Evolutionary conservation across 768 basidiomycete species (phyloP), one percentile per base, ranked within the genome.

Genomic region (Termitomyces sp.): DNA sequence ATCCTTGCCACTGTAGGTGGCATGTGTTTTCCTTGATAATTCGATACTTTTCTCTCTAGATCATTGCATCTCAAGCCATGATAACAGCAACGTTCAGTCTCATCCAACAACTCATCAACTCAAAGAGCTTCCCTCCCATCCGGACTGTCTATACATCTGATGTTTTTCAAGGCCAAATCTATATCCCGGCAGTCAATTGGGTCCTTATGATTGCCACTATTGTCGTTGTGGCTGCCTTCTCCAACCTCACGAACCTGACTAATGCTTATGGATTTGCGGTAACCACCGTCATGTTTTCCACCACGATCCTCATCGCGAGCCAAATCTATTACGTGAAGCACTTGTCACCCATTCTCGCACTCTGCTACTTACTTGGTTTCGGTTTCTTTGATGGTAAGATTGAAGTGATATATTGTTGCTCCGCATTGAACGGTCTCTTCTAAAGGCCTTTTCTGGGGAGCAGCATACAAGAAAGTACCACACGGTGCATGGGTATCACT

Each of bases 401-500:
- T 18, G 18, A 2, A 30, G 2, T 48, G 5, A 33, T 18, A 39
- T n/a, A 15, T 57, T 41, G 31, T 31, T 39, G 16, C 56, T 48
- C 18, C 11, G 18, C 27, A 24, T 1, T 37, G 18, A 45, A 57
- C 54, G 51, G 42, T 51, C 20, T 39, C 13, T 39, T 15, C 13
- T 24, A 47, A 44, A 76, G 75, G 58, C 61, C 71, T 86, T 16
- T 89, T 89, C 72, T 87, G 83, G 82, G 86, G 85, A 27, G 82
- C 86, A 0, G 70, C 83, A 0, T 65, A 87, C 58, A 82, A 77
- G 65, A 86, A 88, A 67, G 75, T 87, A 5, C 85, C 86, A 0
- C 70, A 76, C 22, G 86, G 87, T 18, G 87, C 85, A 2, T 89
- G 86, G 84, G 85, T 87, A 9, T 84, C 87, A 1, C 74, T 89